Evolutionary conservation across 768 basidiomycete genomes (phyloP).

Genomic region (Mycena galericulata): DNA sequence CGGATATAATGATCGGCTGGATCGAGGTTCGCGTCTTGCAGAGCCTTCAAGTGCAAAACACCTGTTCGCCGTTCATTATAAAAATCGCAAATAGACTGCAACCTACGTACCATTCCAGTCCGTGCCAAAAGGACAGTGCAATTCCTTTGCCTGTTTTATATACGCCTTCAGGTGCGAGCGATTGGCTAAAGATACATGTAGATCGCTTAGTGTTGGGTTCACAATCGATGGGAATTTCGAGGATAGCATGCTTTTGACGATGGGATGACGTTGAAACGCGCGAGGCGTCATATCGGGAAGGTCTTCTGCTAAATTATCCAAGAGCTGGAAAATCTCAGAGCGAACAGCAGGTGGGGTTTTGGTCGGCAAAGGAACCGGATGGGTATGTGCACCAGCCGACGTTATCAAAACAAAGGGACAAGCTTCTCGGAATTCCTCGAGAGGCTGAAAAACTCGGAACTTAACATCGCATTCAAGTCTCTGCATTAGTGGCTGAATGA

Average conservation of each 20-base stretch:
- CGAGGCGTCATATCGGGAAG: conserved; percentile 35
- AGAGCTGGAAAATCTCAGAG: not conserved
- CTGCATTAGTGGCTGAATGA: not conserved
- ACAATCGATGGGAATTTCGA: conserved; percentile 20
- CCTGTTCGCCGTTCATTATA: conserved; percentile 21
- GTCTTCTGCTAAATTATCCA: conserved; percentile 10
- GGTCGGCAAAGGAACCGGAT: conserved; percentile 5
- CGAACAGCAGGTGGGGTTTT: conserved; percentile 1
- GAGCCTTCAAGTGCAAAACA: conserved; percentile 17
- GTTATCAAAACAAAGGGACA: not conserved
- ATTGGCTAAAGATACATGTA: conserved; percentile 37
- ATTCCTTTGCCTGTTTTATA: conserved; percentile 24
- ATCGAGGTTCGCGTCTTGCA: conserved; percentile 23
- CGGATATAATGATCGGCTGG: conserved; percentile 31
- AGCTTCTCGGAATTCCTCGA: not conserved
- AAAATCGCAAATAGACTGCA: not conserved
- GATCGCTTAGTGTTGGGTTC: conserved; percentile 25
- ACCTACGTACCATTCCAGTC: conserved; percentile 30
- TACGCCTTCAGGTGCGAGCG: conserved; percentile 32
- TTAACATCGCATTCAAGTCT: not conserved
- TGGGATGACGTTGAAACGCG: conserved; percentile 29
- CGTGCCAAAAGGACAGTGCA: conserved; percentile 24
- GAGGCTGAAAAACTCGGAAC: not conserved
- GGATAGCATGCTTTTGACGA: conserved; percentile 18
- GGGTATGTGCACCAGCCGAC: not conserved